phyloP scores from a whole-genome alignment of 2,329 filamentous ascomycete genomes.

The Alternaria sp. region DNA sequence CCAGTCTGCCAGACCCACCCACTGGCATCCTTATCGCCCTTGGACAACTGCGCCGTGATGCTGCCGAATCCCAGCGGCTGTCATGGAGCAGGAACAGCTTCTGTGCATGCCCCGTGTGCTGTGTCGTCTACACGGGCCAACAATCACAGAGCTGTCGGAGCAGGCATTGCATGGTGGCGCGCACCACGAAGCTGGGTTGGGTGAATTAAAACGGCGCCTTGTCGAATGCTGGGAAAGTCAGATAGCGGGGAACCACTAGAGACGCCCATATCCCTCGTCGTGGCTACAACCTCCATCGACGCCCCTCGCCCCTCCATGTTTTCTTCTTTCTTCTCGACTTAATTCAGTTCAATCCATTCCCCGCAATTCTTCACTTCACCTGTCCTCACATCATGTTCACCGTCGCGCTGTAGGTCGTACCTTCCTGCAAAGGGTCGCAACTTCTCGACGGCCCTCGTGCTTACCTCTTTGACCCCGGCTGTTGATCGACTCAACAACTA shows the following conservation, averaged over 20 bases:
- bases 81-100: constrained; percentile 8
- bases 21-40: constrained; percentile 17
- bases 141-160: constrained; percentile 21
- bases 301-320: constrained; percentile 25
- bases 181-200: constrained; percentile 33
- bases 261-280: constrained; percentile 39
- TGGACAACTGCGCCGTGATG: constrained; percentile 11
- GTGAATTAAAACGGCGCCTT: constrained; percentile 39
- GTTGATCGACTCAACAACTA: constrained; percentile 31
- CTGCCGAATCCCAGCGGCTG: constrained; percentile 10
- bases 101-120: constrained; percentile 11
- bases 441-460: constrained; percentile 17
- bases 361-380: constrained; percentile 2
- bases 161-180: constrained; percentile 38
- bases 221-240: constrained; percentile 29
- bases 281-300: constrained; percentile 34
- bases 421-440: constrained; percentile 17
- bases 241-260: constrained; percentile 37
- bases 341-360: constrained; percentile 6
- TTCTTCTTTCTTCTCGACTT: constrained; percentile 19
- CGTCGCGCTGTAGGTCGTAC: constrained; percentile 36
- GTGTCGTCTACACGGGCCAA: constrained; percentile 24
- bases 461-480: constrained; percentile 20
- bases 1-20: constrained; percentile 12
- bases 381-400: constrained; percentile 16